These are phyloP conservation scores for Orbilia javanica DNA, from an alignment of 2,329 filamentous ascomycete species.

Conservation along the genomic window DNA sequence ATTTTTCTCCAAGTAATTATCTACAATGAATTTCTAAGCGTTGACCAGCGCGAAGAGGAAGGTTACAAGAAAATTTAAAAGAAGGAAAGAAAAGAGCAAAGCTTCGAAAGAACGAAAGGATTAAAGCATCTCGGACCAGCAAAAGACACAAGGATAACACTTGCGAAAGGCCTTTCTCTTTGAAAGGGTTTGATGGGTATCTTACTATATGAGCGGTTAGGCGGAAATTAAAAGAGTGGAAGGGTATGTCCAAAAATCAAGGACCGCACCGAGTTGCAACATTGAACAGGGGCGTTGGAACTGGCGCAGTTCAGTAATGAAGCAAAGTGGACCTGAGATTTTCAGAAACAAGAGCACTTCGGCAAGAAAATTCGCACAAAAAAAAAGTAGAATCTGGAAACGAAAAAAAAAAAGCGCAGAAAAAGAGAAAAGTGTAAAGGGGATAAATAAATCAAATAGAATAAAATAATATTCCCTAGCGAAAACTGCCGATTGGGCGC, in stretches of 20 bases:
- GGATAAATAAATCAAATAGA: background rate
- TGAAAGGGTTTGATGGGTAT: conserved; percentile 6
- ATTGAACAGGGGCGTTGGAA: conserved; percentile 1
- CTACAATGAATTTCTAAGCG: conserved; percentile 6
- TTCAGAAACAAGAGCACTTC: background rate
- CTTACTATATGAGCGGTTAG: conserved; percentile 11
- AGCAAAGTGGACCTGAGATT: background rate
- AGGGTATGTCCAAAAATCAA: conserved; percentile 14
- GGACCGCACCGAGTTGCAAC: background rate
- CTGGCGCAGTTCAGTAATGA: background rate
- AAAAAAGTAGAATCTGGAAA: background rate
- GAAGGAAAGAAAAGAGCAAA: no score
- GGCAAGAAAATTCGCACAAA: background rate
- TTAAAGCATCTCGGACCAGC: conserved; percentile 10
- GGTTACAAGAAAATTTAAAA: background rate
- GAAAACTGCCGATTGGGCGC: conserved; percentile 1
- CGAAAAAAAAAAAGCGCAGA: background rate
- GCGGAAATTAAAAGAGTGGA: conserved; percentile 37
- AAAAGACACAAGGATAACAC: conserved; percentile 20
- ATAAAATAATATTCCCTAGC: background rate
- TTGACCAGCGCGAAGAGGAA: background rate
- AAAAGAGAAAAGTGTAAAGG: background rate
- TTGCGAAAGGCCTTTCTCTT: background rate
- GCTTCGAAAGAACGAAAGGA: background rate
- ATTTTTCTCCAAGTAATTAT: conserved; percentile 5